Evolutionary conservation across 169 alveolate species (phyloP).

Genomic region (Plasmodium cynomolgi): DNA sequence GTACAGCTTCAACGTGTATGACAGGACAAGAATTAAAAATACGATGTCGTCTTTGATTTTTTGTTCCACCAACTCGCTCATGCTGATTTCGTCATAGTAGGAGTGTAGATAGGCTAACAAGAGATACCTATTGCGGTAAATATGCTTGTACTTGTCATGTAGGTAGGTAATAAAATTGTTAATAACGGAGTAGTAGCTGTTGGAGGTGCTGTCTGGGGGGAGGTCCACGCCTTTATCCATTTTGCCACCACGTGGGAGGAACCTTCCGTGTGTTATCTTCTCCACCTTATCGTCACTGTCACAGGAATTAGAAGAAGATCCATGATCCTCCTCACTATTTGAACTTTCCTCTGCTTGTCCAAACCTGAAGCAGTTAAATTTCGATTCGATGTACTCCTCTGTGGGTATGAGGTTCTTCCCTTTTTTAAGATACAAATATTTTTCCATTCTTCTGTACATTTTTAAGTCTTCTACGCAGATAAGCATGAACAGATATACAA

Average conservation of each 20-base stretch:
- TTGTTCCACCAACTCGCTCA: slow-evolving; percentile 40
- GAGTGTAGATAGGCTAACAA: slow-evolving; percentile 37
- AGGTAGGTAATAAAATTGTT: slow-evolving; percentile 38
- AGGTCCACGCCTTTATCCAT: background rate
- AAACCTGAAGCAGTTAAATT: slow-evolving; percentile 45
- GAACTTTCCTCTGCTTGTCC: background rate
- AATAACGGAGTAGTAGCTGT: slow-evolving; percentile 36
- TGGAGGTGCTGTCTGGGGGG: background rate
- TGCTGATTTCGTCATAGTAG: slow-evolving; percentile 50
- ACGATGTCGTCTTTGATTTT: slow-evolving; percentile 29
- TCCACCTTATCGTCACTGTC: background rate
- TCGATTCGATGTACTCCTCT: slow-evolving; percentile 21
- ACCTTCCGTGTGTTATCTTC: background rate
- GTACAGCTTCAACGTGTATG: slow-evolving; percentile 37
- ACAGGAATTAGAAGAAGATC: background rate
- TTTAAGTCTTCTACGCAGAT: slow-evolving; percentile 44
- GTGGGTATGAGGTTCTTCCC: background rate
- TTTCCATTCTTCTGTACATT: slow-evolving; percentile 51
- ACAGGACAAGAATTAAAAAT: slow-evolving; percentile 31
- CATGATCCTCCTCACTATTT: background rate
- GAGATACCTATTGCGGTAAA: slow-evolving; percentile 48
- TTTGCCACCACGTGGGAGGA: background rate
- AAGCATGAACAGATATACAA: slow-evolving; percentile 44
- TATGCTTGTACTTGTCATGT: slow-evolving; percentile 69
- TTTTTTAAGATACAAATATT: slow-evolving; percentile 50